Percentiles rank a stretch among this genome's conserved stretches.
Conservation (phyloP, 257 asterid species). For the Solanum piurae region DNA sequence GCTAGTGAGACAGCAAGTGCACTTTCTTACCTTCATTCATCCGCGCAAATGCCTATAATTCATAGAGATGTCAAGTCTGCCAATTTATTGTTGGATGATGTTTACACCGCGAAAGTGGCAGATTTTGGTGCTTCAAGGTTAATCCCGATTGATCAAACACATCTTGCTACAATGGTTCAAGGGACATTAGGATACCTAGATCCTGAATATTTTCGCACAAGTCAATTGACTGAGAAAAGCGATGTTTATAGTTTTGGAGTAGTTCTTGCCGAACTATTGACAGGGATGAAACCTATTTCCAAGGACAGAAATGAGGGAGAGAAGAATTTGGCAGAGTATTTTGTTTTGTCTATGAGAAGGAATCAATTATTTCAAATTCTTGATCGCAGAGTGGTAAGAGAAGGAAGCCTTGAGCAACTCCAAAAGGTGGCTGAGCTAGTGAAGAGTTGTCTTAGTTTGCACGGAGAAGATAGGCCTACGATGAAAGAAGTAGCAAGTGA, state of each 20-base stretch:
- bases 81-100: conserved; percentile 50
- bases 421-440: conserved; percentile 34
- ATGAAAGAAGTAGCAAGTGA: conserved; percentile 75
- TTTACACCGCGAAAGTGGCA: conserved; percentile 49
- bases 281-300: conserved; percentile 53
- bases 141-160: conserved; percentile 50
- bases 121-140: conserved; percentile 81
- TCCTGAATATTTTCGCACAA: conserved; percentile 64
- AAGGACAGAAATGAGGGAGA: conserved; percentile 30
- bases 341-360: conserved; percentile 31
- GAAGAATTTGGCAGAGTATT: conserved; percentile 35
- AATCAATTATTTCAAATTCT: conserved; percentile 38
- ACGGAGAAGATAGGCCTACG: conserved; percentile 55
- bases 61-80: conserved; percentile 78
- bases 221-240: conserved; percentile 62
- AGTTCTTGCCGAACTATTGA: conserved; percentile 53
- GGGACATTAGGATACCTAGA: conserved; percentile 77
- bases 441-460: conserved; percentile 37
- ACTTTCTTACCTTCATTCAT: conserved; percentile 62
- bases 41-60: conserved; percentile 49
- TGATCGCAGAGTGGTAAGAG: conserved; percentile 49
- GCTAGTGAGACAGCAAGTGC: conserved; percentile 66
- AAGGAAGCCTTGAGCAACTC: conserved; percentile 52
- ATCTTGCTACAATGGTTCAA: conserved; percentile 62
- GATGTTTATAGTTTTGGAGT: conserved; percentile 82